Percentiles rank a stretch among this genome's conserved stretches.
Conservation (phyloP, 2,329 filamentous ascomycete genomes). For the Aspergillus carbonarius region DNA sequence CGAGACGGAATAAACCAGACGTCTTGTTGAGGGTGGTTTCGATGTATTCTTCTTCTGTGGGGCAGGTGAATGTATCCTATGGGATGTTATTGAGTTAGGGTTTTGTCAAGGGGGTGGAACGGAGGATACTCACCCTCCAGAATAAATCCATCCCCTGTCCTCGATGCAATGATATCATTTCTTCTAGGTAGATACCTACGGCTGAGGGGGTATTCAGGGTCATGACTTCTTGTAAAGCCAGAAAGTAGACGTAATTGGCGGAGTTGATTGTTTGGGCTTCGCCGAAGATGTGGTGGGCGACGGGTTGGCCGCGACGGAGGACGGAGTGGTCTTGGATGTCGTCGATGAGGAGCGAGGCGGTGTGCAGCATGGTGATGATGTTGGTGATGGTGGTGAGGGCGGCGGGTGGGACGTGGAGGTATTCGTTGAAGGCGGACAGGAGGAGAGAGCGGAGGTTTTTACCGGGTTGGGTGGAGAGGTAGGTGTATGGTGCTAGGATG, state of each 20-base stretch:
- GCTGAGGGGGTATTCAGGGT: too few relatives aligned
- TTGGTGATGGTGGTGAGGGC: too few relatives aligned
- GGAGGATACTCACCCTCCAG: constrained; percentile 49
- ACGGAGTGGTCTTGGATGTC: constrained; percentile 82
- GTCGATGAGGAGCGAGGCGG: too few relatives aligned
- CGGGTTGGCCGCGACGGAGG: constrained; percentile 74
- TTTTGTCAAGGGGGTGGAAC: too few relatives aligned
- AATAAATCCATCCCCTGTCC: constrained; percentile 91
- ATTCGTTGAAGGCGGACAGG: too few relatives aligned
- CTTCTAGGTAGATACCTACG: too few relatives aligned
- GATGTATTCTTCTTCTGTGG: constrained; percentile 70
- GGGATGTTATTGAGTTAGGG: too few relatives aligned
- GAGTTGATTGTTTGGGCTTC: constrained; percentile 86
- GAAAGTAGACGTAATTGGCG: constrained; percentile 86
- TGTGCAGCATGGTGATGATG: too few relatives aligned
- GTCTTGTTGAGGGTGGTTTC: constrained; percentile 94
- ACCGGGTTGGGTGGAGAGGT: too few relatives aligned
- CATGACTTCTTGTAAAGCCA: constrained; percentile 71
- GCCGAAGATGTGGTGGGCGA: constrained; percentile 82
- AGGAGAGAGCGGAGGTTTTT: too few relatives aligned
- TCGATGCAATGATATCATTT: constrained; percentile 78
- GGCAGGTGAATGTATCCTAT: background rate
- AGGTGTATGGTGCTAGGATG: too few relatives aligned
- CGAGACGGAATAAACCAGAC: constrained; percentile 78
- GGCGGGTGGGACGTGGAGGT: too few relatives aligned